A percentile compares a stretch with the other conserved stretches of the same genome.
Evolutionary conservation across 2,329 filamentous ascomycete genomes (phyloP).

Genomic region (Phaeomoniella chlamydospora): DNA sequence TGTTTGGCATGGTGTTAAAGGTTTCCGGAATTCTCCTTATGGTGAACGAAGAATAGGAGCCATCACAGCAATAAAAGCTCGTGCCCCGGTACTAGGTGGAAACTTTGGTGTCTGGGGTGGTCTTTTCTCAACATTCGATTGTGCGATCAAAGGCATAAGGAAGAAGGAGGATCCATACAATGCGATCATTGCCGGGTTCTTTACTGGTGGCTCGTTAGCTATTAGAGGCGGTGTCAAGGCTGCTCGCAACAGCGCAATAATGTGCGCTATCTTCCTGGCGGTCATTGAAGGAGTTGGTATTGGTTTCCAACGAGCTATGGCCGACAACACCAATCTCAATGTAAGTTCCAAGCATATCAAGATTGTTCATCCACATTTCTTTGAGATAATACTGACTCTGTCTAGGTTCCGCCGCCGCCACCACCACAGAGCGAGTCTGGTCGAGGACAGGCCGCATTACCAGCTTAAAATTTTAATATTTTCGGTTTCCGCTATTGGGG

Average conservation of each 20-base stretch:
- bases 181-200: conserved; percentile 93
- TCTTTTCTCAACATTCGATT: conserved; percentile 90
- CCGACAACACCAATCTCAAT: conserved; percentile 74
- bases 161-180: conserved; percentile 99
- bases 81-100: conserved; percentile 86
- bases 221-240: conserved; percentile 85
- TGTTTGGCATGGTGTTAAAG: conserved; percentile 96
- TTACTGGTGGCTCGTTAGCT: conserved; percentile 83
- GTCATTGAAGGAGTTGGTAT: conserved; percentile 98
- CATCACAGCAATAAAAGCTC: conserved; percentile 92
- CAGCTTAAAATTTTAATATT: background rate
- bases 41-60: conserved; percentile 93
- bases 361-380: too few species aligned
- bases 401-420: background rate
- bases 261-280: conserved; percentile 82
- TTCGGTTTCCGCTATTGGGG: background rate
- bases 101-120: conserved; percentile 99
- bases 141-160: conserved; percentile 81
- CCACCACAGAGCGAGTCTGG: background rate
- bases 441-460: background rate
- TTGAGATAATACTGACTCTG: too few species aligned
- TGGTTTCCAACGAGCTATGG: conserved; percentile 87
- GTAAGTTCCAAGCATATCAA: conserved; percentile 35
- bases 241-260: conserved; percentile 88
- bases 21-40: conserved; percentile 76